phyloP scores from a whole-genome alignment of 768 basidiomycete genomes.

The Filobasidium floriforme region DNA sequence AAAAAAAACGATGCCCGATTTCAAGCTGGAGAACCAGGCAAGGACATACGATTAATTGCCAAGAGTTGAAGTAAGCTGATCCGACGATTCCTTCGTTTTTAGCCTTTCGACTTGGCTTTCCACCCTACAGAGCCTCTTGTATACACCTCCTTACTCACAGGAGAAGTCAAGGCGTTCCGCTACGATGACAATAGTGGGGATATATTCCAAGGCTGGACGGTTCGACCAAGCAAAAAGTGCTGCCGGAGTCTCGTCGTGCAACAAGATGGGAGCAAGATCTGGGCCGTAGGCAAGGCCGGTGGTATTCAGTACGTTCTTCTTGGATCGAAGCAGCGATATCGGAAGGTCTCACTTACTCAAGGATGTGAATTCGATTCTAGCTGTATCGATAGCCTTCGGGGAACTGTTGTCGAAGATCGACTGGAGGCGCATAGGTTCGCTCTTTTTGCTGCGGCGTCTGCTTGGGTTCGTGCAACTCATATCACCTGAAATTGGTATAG shows the following conservation, averaged over 20 bases:
- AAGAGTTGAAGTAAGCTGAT: background rate
- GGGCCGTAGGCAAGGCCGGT: slow-evolving; percentile 74
- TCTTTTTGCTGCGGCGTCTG: background rate
- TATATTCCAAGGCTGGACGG: slow-evolving; percentile 53
- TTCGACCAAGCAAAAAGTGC: slow-evolving; percentile 72
- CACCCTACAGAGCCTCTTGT: slow-evolving; percentile 67
- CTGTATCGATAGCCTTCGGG: slow-evolving; percentile 28
- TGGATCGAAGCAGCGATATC: too few relatives aligned
- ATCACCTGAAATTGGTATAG: slow-evolving; percentile 2
- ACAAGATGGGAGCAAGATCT: slow-evolving; percentile 62
- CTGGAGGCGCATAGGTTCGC: slow-evolving; percentile 34
- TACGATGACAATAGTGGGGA: slow-evolving; percentile 58
- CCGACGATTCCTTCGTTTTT: slow-evolving; percentile 50
- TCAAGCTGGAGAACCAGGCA: slow-evolving; percentile 41
- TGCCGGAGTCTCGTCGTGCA: slow-evolving; percentile 66
- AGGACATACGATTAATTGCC: too few relatives aligned
- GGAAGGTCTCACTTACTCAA: too few relatives aligned
- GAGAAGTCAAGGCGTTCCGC: slow-evolving; percentile 69
- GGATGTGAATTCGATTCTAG: too few relatives aligned
- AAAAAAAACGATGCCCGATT: slow-evolving; percentile 41
- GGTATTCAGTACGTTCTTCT: slow-evolving; percentile 60
- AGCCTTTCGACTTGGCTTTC: slow-evolving; percentile 84
- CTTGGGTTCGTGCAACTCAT: background rate
- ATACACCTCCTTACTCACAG: slow-evolving; percentile 65
- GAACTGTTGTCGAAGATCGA: slow-evolving; percentile 32